phyloP scores from a whole-genome alignment of 1,284 basidiomycete genomes.

The Naganishia albida region DNA sequence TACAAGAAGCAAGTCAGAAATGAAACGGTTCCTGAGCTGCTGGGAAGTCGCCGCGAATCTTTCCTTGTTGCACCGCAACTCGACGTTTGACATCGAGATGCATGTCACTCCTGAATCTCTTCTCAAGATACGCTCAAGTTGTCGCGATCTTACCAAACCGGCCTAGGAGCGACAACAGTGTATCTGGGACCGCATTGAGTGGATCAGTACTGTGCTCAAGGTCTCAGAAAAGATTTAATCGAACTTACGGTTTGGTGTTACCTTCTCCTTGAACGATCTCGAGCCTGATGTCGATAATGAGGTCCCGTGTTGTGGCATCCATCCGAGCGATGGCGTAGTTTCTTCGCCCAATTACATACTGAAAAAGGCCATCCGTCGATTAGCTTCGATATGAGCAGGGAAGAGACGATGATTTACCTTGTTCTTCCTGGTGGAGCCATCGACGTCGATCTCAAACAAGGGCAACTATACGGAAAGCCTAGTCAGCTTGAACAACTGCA shows the following conservation, averaged over 20 bases:
- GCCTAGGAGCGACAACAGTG: slow-evolving; percentile 43
- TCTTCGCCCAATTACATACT: slow-evolving; percentile 78
- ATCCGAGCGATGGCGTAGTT: slow-evolving; percentile 85
- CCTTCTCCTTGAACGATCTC: slow-evolving; percentile 80
- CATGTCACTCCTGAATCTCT: background rate
- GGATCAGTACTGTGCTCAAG: background rate
- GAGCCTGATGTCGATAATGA: slow-evolving; percentile 84
- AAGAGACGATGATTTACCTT: slow-evolving; percentile 41
- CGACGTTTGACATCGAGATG: background rate
- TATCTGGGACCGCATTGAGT: slow-evolving; percentile 36
- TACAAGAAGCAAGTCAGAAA: no score
- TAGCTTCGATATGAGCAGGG: background rate
- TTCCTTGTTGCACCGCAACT: no score
- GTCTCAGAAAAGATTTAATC: background rate
- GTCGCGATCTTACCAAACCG: slow-evolving; percentile 36
- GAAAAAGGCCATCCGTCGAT: background rate
- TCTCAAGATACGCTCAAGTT: background rate
- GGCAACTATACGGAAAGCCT: slow-evolving; percentile 61
- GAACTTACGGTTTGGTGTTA: slow-evolving; percentile 43
- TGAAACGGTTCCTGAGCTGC: no score
- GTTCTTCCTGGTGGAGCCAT: slow-evolving; percentile 69
- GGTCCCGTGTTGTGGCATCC: slow-evolving; percentile 63
- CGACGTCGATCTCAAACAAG: slow-evolving; percentile 74
- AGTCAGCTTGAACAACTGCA: background rate
- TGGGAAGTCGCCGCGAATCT: no score